phyloP scores from a whole-genome alignment of 1,284 basidiomycete species.

The Exobasidium cylindrosporum region DNA sequence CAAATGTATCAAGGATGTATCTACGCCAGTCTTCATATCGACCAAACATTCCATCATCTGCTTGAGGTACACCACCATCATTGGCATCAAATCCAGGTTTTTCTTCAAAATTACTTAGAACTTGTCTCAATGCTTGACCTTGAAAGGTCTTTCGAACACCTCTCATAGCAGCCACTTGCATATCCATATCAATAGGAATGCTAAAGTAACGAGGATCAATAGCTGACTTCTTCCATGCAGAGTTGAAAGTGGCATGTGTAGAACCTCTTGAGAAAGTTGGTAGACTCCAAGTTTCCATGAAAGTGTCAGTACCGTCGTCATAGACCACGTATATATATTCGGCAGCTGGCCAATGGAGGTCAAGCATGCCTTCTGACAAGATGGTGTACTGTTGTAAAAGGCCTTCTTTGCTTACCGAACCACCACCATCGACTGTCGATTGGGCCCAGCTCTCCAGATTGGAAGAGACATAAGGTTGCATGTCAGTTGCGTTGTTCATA shows the following conservation, averaged over 20 bases:
- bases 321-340: conserved; percentile 22
- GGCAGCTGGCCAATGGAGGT: conserved; percentile 25
- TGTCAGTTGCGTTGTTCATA: conserved; percentile 23
- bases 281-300: not conserved
- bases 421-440: conserved; percentile 30
- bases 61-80: conserved; percentile 31
- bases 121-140: conserved; percentile 25
- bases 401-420: conserved; percentile 23
- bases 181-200: conserved; percentile 53
- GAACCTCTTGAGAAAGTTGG: not conserved
- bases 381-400: conserved; percentile 30
- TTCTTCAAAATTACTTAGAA: not conserved
- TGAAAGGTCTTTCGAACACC: conserved; percentile 49
- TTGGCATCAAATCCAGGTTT: conserved; percentile 44
- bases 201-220: conserved; percentile 31
- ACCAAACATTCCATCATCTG: conserved; percentile 39
- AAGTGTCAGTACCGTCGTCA: not conserved
- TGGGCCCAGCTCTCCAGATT: conserved; percentile 33
- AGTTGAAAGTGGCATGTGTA: not conserved
- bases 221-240: not conserved
- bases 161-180: conserved; percentile 49
- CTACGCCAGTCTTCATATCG: conserved; percentile 48
- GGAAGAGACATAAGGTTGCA: conserved; percentile 27
- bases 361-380: conserved; percentile 24
- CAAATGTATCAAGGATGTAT: conserved; percentile 54